Conservation (phyloP, 2,329 filamentous ascomycete species). For the Macrophomina phaseolina region DNA sequence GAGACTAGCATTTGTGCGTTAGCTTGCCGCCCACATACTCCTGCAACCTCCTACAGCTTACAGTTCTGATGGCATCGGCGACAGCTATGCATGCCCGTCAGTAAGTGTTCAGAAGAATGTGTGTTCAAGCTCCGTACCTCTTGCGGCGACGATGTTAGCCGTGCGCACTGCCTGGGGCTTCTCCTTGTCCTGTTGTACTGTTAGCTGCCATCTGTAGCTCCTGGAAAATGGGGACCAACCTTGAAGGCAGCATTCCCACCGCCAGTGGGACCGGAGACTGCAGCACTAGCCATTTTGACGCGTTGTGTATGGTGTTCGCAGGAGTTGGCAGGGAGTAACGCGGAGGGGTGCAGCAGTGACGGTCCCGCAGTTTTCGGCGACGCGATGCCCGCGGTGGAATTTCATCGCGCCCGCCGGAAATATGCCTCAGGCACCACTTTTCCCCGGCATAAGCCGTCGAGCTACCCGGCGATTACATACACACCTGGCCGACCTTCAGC, state of each 20-base stretch:
- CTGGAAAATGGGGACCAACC: conserved; percentile 44
- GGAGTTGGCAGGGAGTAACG: conserved; percentile 27
- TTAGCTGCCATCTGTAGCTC: conserved; percentile 48
- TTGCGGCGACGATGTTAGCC: conserved; percentile 94
- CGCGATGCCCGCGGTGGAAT: conserved; percentile 26
- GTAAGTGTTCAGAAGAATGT: conserved; percentile 18
- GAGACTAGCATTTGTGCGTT: conserved; percentile 59
- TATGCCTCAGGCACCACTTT: conserved; percentile 15
- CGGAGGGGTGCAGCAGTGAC: conserved; percentile 26
- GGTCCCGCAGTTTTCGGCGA: conserved; percentile 25
- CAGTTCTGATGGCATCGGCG: conserved; percentile 93
- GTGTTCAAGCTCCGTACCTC: conserved; percentile 66
- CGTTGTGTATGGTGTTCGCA: conserved; percentile 25
- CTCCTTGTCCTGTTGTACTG: conserved; percentile 74
- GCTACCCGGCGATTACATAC: conserved; percentile 27
- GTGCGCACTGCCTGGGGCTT: conserved; percentile 97
- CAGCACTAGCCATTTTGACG: conserved; percentile 55
- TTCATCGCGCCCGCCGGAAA: conserved; percentile 22
- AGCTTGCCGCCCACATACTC: conserved; percentile 5
- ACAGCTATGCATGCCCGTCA: conserved; percentile 67
- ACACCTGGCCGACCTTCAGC: conserved; percentile 15
- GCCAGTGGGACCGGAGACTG: conserved; percentile 31
- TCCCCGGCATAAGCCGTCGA: conserved; percentile 16
- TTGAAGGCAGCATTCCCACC: conserved; percentile 71
- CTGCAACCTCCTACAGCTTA: conserved; percentile 44